These are phyloP conservation scores for Flaveria trinervia DNA, from an alignment of 129 eudicot genomes.

Conservation along the genomic window DNA sequence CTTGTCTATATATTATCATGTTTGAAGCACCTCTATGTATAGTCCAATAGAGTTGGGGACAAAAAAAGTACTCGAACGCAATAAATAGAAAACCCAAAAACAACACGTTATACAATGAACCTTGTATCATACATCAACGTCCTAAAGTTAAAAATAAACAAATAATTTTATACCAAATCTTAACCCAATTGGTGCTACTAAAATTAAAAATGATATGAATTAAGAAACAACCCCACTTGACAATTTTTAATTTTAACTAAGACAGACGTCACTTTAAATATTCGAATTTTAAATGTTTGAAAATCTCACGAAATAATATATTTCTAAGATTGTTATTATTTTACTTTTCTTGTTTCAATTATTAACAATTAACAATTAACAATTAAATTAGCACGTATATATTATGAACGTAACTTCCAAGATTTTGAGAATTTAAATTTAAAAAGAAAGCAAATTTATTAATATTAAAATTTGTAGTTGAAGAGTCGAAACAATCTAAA, in stretches of 20 bases:
- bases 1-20: too few species aligned
- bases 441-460: neutral
- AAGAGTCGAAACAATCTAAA: neutral
- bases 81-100: neutral
- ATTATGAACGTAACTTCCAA: neutral
- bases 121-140: constrained; percentile 4
- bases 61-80: neutral
- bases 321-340: neutral
- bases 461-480: neutral
- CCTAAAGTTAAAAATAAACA: neutral
- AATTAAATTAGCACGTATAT: neutral
- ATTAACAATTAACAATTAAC: neutral
- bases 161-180: constrained; percentile 2
- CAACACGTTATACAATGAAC: constrained; percentile 6
- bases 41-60: neutral
- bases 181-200: constrained; percentile 2
- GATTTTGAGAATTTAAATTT: neutral
- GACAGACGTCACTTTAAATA: neutral
- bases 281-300: neutral
- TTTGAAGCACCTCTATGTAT: too few species aligned
- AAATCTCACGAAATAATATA: neutral
- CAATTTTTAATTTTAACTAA: neutral
- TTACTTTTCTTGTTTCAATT: neutral
- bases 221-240: constrained; percentile 22
- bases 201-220: neutral